phyloP scores from a whole-genome alignment of 768 basidiomycete genomes.

The Dacryopinax primogenitus region DNA sequence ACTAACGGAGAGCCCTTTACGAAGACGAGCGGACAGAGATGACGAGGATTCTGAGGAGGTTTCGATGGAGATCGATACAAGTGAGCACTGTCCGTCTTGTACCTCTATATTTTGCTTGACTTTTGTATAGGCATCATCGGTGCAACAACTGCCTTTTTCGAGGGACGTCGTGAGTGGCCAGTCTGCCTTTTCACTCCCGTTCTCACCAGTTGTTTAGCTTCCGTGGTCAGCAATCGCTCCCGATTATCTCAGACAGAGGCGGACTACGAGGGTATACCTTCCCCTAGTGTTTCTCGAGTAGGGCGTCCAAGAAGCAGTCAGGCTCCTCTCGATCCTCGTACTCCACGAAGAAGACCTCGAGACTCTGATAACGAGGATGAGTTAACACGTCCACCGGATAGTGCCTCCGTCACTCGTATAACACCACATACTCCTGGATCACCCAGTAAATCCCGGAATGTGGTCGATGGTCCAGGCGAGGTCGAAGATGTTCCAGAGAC shows the following conservation, averaged over 20 bases:
- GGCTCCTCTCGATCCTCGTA: not conserved
- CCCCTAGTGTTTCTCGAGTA: not conserved
- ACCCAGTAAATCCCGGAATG: too few relatives aligned
- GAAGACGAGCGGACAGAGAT: not conserved
- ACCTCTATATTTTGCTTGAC: not conserved
- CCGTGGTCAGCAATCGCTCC: not conserved
- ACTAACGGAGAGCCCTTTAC: not conserved
- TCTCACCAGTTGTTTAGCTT: not conserved
- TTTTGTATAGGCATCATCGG: not conserved
- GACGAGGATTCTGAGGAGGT: not conserved
- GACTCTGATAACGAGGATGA: not conserved
- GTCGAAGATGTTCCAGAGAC: not conserved
- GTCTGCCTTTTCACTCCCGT: not conserved
- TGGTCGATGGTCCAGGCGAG: not conserved
- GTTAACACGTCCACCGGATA: not conserved
- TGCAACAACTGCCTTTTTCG: not conserved
- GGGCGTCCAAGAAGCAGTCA: not conserved
- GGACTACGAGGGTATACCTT: not conserved
- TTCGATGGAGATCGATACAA: constrained; percentile 1
- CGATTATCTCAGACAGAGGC: not conserved
- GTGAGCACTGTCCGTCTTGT: not conserved
- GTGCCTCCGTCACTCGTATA: not conserved
- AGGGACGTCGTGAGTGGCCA: not conserved
- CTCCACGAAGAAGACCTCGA: not conserved
- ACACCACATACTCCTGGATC: not conserved